Conservation (phyloP, 140 eudicot genomes). For the Flaveria floridana region DNA sequence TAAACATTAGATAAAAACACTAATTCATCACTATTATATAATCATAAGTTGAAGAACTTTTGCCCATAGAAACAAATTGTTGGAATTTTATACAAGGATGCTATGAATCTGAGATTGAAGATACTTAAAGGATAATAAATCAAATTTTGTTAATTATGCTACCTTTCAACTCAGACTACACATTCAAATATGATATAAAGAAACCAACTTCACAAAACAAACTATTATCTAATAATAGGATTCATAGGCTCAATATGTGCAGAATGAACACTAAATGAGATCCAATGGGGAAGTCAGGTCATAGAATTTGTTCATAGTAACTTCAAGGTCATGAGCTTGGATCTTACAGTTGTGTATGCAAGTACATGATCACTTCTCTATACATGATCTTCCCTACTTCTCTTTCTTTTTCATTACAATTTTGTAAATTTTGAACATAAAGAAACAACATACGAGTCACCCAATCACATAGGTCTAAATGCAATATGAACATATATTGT, state of each 20-base stretch:
- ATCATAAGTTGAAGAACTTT: neutral
- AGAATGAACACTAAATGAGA: neutral
- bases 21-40: neutral
- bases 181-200: neutral
- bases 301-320: neutral
- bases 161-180: neutral
- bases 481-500: neutral
- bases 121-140: too few relatives aligned
- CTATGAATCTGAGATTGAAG: too few relatives aligned
- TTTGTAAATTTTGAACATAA: neutral
- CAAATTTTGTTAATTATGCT: neutral
- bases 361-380: neutral
- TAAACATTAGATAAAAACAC: neutral
- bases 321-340: neutral
- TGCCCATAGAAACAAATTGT: neutral
- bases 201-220: neutral
- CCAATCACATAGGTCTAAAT: slow-evolving; percentile 1
- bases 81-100: neutral
- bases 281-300: neutral
- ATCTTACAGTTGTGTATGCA: neutral
- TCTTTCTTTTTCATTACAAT: neutral
- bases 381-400: neutral
- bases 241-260: neutral
- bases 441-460: neutral
- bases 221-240: neutral